A percentile compares a stretch with the other conserved stretches of the same genome.
phyloP scores from a whole-genome alignment of 2,329 filamentous ascomycete genomes.

The Beauveria scarabaeidicola region DNA sequence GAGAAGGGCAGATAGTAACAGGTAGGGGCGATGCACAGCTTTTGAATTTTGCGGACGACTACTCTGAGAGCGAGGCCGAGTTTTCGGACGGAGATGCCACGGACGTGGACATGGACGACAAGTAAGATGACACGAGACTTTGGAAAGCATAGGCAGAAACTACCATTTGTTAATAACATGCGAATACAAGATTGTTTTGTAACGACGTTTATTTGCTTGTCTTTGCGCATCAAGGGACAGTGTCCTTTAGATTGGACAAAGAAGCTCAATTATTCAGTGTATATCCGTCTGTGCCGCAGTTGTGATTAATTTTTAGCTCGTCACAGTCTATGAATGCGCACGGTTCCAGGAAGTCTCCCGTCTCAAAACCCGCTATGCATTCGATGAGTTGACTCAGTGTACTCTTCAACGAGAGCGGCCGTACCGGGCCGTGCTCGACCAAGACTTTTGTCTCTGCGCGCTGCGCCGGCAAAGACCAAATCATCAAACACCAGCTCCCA shows the following conservation, averaged over 20 bases:
- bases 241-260: neutral
- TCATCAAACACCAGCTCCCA: slow-evolving; percentile 26
- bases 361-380: too few species aligned
- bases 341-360: too few species aligned
- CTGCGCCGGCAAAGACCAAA: slow-evolving; percentile 23
- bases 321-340: too few species aligned
- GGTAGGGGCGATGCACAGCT: neutral
- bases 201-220: too few species aligned
- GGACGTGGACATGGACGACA: neutral
- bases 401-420: slow-evolving; percentile 23
- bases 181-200: too few species aligned
- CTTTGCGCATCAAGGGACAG: too few species aligned
- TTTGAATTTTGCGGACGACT: neutral
- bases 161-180: too few species aligned
- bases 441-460: slow-evolving; percentile 18
- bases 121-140: neutral
- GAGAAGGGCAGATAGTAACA: neutral
- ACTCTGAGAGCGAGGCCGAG: slow-evolving; percentile 8
- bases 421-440: slow-evolving; percentile 16
- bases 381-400: too few species aligned
- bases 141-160: too few species aligned
- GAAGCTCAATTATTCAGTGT: neutral
- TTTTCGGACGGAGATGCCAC: neutral
- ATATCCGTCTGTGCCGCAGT: neutral
- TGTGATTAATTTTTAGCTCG: neutral